Evolutionary conservation across 352 stramenopile species (phyloP), one percentile per base, ranked within the genome.

Genomic region (Phytophthora sp.): DNA sequence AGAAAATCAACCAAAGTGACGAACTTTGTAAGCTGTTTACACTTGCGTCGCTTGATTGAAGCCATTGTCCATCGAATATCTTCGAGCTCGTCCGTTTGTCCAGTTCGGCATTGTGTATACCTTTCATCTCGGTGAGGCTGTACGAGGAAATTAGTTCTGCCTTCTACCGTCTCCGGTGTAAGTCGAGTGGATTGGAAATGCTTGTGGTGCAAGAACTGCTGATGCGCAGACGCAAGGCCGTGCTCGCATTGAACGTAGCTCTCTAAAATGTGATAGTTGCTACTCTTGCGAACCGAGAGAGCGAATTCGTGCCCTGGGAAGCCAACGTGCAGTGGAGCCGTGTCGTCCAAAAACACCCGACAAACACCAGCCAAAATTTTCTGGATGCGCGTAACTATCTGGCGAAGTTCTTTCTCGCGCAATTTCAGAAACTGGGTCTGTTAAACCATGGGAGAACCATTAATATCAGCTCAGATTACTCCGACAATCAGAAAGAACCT

Each of bases 11-110:
- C 50, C 1, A 91, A 46, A 0, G 28, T 61, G 10, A 84, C 60
- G 30, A 93, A 91, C 31, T 72, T 82, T 3, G 80, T 72, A 7
- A 93, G 53, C 21, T 87, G 75, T 5, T 54, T 50, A 38, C 84
- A 93, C 17, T 78, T 82, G 5, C 80, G 66, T 0, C 84, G 72
- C 32, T 71, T 78, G 15, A 91, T 89, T 1, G 84, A 82, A 6
- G 82, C 84, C 45, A 91, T 67, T 1, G 82, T 91, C 84, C 84
- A 93, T 2, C 76, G 76, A 51, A 91, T 86, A 24, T 88, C 66
- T 24, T 84, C 75, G 15, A 85, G 15, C 0, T 72, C 60, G 21
- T 81, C 63, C n/a, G 60, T 12, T 20, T 66, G 48, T 13, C 35
- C 35, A n/a, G 7, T 4, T 4, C 15, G 4, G 1, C 18, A 21